Evolutionary conservation across 2,329 filamentous ascomycete genomes (phyloP).

Genomic region (Ascochyta lentis): DNA sequence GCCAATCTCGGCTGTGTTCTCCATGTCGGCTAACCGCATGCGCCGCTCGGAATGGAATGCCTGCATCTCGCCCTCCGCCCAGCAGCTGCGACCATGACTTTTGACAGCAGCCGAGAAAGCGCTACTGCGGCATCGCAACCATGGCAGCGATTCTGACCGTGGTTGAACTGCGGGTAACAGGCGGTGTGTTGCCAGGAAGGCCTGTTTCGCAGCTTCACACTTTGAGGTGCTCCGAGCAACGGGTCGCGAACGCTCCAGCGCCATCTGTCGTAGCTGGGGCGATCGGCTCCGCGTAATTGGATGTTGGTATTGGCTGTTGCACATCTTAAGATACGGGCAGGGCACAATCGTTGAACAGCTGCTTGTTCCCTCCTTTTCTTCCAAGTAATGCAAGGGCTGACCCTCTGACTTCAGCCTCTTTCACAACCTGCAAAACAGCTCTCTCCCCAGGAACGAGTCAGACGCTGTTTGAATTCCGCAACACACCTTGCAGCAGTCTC

Average conservation of each 20-base stretch:
- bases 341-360: conserved; percentile 27
- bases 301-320: conserved; percentile 33
- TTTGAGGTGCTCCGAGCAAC: conserved; percentile 16
- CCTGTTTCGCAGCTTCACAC: conserved; percentile 42
- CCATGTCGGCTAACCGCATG: conserved; percentile 17
- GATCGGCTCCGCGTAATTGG: conserved; percentile 32
- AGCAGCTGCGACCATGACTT: conserved; percentile 23
- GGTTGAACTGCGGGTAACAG: conserved; percentile 24
- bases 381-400: conserved; percentile 47
- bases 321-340: conserved; percentile 34
- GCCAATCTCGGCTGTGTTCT: conserved; percentile 31
- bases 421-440: conserved; percentile 25
- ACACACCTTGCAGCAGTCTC: conserved; percentile 37
- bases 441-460: conserved; percentile 37
- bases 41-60: conserved; percentile 26
- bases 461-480: conserved; percentile 42
- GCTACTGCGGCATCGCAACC: conserved; percentile 31
- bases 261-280: conserved; percentile 31
- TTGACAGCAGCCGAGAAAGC: conserved; percentile 29
- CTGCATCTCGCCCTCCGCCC: conserved; percentile 26
- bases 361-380: conserved; percentile 37
- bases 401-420: conserved; percentile 33
- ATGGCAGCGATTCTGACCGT: conserved; percentile 20
- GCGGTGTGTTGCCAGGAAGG: conserved; percentile 41
- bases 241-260: conserved; percentile 29